These are phyloP conservation scores for Ensete glaucum DNA, from an alignment of 176 grass and related monocot species.

Conservation along the genomic window DNA sequence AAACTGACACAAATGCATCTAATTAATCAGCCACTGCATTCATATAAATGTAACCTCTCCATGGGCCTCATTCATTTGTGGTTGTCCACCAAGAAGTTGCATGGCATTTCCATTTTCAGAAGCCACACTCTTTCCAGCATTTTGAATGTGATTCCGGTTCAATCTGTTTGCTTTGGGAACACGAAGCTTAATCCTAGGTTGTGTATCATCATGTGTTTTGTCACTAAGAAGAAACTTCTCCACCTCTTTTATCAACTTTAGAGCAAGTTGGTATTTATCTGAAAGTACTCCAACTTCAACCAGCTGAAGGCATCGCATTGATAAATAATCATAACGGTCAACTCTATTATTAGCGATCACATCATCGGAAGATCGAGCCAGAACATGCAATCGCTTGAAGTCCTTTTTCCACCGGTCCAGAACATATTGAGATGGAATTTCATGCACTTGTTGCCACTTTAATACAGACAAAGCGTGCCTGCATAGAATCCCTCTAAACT, in stretches of 20 bases:
- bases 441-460: constrained; percentile 69
- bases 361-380: constrained; percentile 25
- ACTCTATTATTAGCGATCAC: constrained; percentile 64
- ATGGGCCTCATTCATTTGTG: background rate
- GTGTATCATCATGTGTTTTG: constrained; percentile 80
- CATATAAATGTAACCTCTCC: background rate
- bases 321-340: constrained; percentile 85
- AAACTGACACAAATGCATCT: background rate
- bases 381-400: constrained; percentile 52
- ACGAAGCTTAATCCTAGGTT: constrained; percentile 67
- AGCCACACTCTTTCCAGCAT: constrained; percentile 30
- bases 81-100: background rate
- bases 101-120: constrained; percentile 36
- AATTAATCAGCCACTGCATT: background rate
- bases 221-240: constrained; percentile 83
- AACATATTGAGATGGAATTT: constrained; percentile 69
- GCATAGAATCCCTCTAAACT: constrained; percentile 82
- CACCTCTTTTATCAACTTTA: constrained; percentile 75
- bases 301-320: constrained; percentile 87
- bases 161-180: constrained; percentile 53
- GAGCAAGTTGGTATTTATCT: constrained; percentile 87
- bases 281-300: constrained; percentile 72
- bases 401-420: constrained; percentile 87
- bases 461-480: constrained; percentile 80
- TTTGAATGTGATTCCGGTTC: constrained; percentile 38